Percentiles rank a stretch among this genome's conserved stretches.
These are phyloP conservation scores for Solanum ossicruentum DNA, from an alignment of 257 asterid species.

Conservation along the genomic window DNA sequence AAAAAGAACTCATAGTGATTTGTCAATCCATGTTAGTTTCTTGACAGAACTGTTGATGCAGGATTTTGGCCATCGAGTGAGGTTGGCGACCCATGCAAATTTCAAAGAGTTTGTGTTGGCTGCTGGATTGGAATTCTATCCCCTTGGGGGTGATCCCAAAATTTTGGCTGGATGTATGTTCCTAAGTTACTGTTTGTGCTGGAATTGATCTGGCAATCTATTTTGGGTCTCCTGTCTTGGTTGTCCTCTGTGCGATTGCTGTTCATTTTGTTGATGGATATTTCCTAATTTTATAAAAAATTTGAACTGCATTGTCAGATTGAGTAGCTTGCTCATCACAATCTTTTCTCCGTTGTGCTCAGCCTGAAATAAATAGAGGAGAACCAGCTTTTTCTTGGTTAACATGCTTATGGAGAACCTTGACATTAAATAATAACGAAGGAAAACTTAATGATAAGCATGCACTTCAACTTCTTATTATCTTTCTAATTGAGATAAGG, in stretches of 20 bases:
- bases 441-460: background rate
- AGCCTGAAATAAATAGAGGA: background rate
- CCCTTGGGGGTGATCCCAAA: conserved; percentile 23
- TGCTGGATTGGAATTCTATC: conserved; percentile 23
- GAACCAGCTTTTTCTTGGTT: background rate
- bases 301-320: background rate
- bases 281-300: background rate
- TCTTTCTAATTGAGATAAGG: background rate
- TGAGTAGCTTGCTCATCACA: background rate
- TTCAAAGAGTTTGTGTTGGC: conserved; percentile 20
- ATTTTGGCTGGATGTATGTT: conserved; percentile 54
- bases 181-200: conserved; percentile 1
- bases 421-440: background rate
- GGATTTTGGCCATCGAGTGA: conserved; percentile 39
- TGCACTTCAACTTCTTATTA: background rate
- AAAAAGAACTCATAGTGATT: background rate
- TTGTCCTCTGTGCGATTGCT: background rate
- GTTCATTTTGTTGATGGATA: background rate
- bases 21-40: background rate
- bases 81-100: conserved; percentile 21
- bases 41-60: conserved; percentile 39
- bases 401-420: background rate
- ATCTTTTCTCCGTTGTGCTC: background rate
- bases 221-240: background rate
- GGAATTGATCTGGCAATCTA: background rate